Evolutionary conservation across 2,329 filamentous ascomycete genomes (phyloP).

Genomic region (Exophiala spinifera): DNA sequence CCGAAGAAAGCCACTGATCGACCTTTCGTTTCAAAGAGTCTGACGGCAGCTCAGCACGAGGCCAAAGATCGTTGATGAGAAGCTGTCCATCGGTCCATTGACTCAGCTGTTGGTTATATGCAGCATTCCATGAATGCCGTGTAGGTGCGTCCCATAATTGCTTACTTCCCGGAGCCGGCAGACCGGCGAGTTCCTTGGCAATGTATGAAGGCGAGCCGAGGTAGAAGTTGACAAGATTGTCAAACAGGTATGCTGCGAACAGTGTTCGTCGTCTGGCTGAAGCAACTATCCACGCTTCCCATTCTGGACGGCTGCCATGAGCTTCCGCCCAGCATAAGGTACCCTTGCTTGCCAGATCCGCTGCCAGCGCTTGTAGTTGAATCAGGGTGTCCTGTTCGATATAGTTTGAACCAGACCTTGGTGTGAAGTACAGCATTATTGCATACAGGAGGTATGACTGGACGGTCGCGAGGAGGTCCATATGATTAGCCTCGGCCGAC

Average conservation of each 20-base stretch:
- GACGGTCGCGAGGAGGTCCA: conserved; percentile 44
- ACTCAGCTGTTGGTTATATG: conserved; percentile 44
- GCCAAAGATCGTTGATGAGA: conserved; percentile 53
- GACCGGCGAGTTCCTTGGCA: conserved; percentile 47
- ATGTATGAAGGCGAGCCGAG: conserved; percentile 48
- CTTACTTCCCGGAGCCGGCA: conserved; percentile 45
- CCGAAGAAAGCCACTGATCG: conserved; percentile 49
- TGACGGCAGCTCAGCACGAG: conserved; percentile 35
- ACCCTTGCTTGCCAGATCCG: conserved; percentile 39
- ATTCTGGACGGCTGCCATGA: conserved; percentile 40
- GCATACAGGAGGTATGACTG: conserved; percentile 56
- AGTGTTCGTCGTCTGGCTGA: conserved; percentile 54
- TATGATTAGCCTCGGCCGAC: conserved; percentile 25
- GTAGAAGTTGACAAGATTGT: conserved; percentile 47
- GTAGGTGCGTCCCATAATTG: conserved; percentile 44
- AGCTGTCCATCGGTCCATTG: conserved; percentile 45
- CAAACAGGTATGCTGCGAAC: conserved; percentile 54
- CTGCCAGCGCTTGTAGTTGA: conserved; percentile 52
- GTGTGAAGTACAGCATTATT: conserved; percentile 48
- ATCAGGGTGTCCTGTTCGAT: conserved; percentile 47
- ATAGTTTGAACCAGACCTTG: conserved; percentile 27
- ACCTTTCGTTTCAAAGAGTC: conserved; percentile 36
- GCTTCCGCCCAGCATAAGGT: conserved; percentile 47
- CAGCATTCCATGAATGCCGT: conserved; percentile 42
- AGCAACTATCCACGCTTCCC: conserved; percentile 55